Percentiles rank a stretch among this genome's conserved stretches.
These are phyloP conservation scores for Climacium dendroides DNA, from an alignment of 225 moss, liverwort and hornwort genomes.

Conservation along the genomic window DNA sequence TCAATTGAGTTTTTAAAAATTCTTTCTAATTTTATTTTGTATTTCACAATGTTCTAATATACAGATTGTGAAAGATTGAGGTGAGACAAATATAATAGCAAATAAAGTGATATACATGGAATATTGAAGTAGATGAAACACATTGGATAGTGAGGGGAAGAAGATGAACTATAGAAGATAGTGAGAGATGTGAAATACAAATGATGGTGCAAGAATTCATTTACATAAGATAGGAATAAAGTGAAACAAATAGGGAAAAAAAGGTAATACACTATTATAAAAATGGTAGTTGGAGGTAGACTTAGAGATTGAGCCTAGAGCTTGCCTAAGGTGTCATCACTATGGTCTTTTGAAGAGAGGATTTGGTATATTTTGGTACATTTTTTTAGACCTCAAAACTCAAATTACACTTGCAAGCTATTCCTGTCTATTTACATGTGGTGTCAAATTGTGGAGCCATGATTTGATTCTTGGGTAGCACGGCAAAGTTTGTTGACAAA, in stretches of 20 bases:
- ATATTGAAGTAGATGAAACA: background rate
- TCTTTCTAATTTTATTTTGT: no score
- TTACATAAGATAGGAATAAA: background rate
- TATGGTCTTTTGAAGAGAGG: background rate
- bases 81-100: background rate
- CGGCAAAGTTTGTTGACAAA: background rate
- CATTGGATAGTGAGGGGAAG: background rate
- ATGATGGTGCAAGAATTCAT: background rate
- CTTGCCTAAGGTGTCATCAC: background rate
- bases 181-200: background rate
- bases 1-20: background rate
- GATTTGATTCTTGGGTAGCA: background rate
- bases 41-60: fast-evolving
- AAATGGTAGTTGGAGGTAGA: fast-evolving
- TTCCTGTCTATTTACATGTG: background rate
- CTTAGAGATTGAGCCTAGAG: fast-evolving
- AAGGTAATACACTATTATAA: background rate
- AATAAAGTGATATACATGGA: no score
- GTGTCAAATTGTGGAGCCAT: fast-evolving
- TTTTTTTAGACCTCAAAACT: background rate
- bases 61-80: background rate
- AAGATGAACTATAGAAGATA: background rate
- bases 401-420: background rate
- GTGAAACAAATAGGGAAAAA: background rate
- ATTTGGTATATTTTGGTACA: fast-evolving